Evolutionary conservation across 306 rosid species (phyloP).

Genomic region (barrel medic (Medicago truncatula)): DNA sequence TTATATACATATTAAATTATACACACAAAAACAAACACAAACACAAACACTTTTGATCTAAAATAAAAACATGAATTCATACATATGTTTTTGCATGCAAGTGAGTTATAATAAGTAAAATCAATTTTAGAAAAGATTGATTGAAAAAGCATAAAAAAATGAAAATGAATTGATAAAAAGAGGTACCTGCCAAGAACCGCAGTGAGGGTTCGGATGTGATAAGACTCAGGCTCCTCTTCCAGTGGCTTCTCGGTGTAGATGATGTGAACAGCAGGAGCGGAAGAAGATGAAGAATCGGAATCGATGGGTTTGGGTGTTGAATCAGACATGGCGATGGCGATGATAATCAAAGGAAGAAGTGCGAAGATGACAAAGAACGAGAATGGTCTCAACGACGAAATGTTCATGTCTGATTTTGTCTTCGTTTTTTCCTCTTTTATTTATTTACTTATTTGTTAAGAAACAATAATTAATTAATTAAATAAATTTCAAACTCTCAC

Average conservation of each 20-base stretch:
- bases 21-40: background rate
- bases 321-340: conserved; percentile 46
- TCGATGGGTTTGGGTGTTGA: conserved; percentile 34
- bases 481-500: too few relatives aligned
- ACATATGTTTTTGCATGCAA: too few relatives aligned
- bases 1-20: background rate
- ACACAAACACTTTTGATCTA: background rate
- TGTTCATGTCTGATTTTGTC: background rate
- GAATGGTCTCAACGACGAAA: background rate
- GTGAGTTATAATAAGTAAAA: too few relatives aligned
- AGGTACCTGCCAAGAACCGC: conserved; percentile 79
- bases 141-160: background rate
- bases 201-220: conserved; percentile 84
- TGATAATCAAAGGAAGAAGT: background rate
- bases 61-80: background rate
- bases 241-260: conserved; percentile 76
- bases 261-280: conserved; percentile 75
- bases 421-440: background rate
- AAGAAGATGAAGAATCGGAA: conserved; percentile 31
- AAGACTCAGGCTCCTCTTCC: conserved; percentile 73
- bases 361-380: conserved; percentile 12
- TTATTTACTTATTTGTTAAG: background rate
- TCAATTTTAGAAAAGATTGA: too few relatives aligned
- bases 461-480: background rate
- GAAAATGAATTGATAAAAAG: background rate